A percentile compares a stretch with the other conserved stretches of the same genome.
These are phyloP conservation scores for Medicago ruthenica DNA, from an alignment of 306 rosid genomes.

Conservation along the genomic window DNA sequence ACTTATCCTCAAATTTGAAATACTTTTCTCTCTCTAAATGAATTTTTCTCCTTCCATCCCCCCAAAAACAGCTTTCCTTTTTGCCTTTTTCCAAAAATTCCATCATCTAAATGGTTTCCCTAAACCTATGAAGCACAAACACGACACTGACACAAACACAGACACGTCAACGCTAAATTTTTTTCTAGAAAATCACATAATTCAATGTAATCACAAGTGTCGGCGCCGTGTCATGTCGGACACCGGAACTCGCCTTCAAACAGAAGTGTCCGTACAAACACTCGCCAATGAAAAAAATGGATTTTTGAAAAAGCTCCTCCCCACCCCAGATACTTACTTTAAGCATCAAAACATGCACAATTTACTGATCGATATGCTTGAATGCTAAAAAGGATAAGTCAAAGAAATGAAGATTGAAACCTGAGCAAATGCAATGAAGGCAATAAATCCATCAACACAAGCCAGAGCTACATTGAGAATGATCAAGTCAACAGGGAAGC, in stretches of 20 bases:
- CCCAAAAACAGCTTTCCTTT: not conserved
- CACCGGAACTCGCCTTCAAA: too few species aligned
- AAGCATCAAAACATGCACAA: not conserved
- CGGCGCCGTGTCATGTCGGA: too few species aligned
- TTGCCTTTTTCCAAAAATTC: too few species aligned
- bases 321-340: not conserved
- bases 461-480: conserved; percentile 60
- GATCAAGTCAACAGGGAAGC: conserved; percentile 55
- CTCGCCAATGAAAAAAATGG: not conserved
- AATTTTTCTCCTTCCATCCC: not conserved
- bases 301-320: conserved; percentile 18
- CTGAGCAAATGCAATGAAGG: conserved; percentile 64
- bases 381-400: not conserved
- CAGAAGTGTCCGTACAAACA: not conserved
- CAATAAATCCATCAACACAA: conserved; percentile 56
- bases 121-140: too few species aligned
- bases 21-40: not conserved
- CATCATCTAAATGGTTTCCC: conserved; percentile 2
- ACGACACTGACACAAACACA: too few species aligned
- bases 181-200: too few species aligned
- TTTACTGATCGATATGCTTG: not conserved
- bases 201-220: too few species aligned
- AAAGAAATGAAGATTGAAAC: conserved; percentile 43
- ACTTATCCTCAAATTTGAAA: not conserved
- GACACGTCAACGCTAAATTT: too few species aligned